These are phyloP conservation scores for Candida dubliniensis DNA, from an alignment of 1,139 yeast genomes.

Conservation along the genomic window DNA sequence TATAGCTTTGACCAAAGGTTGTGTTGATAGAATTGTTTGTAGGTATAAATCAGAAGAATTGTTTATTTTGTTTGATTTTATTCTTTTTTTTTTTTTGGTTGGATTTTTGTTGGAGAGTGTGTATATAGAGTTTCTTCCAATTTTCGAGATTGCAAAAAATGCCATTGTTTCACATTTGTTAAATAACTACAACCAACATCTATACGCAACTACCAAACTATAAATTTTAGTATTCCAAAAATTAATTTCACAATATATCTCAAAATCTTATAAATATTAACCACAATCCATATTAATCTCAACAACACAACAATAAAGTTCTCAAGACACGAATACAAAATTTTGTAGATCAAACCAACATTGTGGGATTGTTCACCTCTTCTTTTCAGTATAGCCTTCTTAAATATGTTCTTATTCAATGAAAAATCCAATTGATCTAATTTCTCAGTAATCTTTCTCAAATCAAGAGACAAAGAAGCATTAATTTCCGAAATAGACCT, in stretches of 20 bases:
- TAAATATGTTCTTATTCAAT: slow-evolving; percentile 23
- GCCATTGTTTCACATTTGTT: too few species aligned
- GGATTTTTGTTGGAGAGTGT: background rate
- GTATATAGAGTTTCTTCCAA: background rate
- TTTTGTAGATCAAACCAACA: slow-evolving; percentile 28
- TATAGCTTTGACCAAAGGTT: too few species aligned
- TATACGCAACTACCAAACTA: background rate
- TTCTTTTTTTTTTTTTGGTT: background rate
- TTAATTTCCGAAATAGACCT: slow-evolving; percentile 79
- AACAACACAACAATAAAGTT: slow-evolving; percentile 58
- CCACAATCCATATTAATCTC: slow-evolving; percentile 72
- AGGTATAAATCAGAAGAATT: background rate
- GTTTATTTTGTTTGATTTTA: too few species aligned
- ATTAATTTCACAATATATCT: slow-evolving; percentile 33
- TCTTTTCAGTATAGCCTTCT: background rate
- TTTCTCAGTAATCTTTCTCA: slow-evolving; percentile 68
- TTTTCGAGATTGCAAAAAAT: too few species aligned
- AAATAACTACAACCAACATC: too few species aligned
- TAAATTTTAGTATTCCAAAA: slow-evolving; percentile 32
- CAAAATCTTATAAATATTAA: slow-evolving; percentile 50
- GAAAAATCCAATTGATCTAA: slow-evolving; percentile 54
- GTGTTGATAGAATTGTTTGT: slow-evolving; percentile 1
- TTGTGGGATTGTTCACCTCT: slow-evolving; percentile 17
- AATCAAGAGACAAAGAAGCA: slow-evolving; percentile 72
- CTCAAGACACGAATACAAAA: slow-evolving; percentile 43